Evolutionary conservation across 345 rosid genomes (phyloP).

Genomic region (Eucalyptus melliodora): DNA sequence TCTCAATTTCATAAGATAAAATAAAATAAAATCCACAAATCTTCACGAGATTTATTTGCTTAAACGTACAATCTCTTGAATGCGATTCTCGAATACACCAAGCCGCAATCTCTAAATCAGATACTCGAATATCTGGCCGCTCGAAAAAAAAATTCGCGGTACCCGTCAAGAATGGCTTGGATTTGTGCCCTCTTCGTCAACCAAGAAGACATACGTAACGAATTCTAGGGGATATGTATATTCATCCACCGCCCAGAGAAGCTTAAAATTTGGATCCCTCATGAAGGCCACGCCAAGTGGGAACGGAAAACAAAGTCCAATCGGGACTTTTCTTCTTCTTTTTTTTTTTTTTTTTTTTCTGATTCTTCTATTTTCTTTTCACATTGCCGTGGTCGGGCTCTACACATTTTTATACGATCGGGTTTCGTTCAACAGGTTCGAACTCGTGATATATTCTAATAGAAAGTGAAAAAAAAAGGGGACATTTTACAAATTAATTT

Average conservation of each 20-base stretch:
- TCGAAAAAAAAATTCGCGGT: not conserved
- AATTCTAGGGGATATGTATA: not conserved
- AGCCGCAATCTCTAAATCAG: too few relatives aligned
- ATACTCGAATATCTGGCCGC: too few relatives aligned
- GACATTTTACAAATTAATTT: not conserved
- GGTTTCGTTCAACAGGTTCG: not conserved
- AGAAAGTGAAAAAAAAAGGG: not conserved
- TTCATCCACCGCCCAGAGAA: not conserved
- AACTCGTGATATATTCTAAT: not conserved
- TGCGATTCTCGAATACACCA: not conserved
- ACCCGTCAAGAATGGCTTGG: not conserved
- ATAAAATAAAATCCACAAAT: not conserved
- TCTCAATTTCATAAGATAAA: not conserved
- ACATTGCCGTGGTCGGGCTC: not conserved
- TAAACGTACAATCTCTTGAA: not conserved
- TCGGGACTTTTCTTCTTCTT: not conserved
- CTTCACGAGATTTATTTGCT: not conserved
- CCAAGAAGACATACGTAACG: not conserved
- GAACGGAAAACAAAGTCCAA: not conserved
- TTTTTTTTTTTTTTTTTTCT: too few relatives aligned
- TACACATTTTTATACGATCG: not conserved
- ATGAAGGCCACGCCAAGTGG: not conserved
- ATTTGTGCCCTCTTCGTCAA: conserved; percentile 15
- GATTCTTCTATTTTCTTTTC: not conserved
- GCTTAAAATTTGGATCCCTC: not conserved